A percentile compares a stretch with the other conserved stretches of the same genome.
Conservation (phyloP, 768 basidiomycete genomes). For the Pholiota molesta region DNA sequence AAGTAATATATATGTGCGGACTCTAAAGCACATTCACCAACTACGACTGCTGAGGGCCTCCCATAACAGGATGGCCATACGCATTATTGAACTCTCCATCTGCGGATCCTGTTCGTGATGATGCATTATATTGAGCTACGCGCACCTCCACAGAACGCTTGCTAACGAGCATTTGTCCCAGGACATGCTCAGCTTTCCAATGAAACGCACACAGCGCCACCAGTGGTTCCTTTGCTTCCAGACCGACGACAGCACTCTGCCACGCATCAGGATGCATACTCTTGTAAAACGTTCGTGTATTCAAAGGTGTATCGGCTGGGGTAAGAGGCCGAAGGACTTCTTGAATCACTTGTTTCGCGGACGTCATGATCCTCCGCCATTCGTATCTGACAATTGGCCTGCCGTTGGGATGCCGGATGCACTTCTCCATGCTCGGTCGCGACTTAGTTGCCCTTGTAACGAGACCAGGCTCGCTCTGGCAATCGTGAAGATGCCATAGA, state of each 20-base stretch:
- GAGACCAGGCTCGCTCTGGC: not conserved
- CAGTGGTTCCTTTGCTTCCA: not conserved
- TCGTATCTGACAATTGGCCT: not conserved
- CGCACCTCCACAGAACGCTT: conserved; percentile 3
- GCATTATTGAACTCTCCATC: not conserved
- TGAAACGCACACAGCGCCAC: not conserved
- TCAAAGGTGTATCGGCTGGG: not conserved
- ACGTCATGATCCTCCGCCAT: conserved; percentile 2
- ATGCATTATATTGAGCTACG: not conserved
- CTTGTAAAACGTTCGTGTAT: not conserved
- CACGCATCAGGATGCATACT: not conserved
- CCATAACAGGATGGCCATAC: no score
- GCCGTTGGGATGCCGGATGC: conserved; percentile 1
- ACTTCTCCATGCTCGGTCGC: conserved; percentile 2
- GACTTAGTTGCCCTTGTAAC: not conserved
- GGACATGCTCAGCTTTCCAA: conserved; percentile 7
- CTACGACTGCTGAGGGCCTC: no score
- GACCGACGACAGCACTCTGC: not conserved
- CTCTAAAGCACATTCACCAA: no score
- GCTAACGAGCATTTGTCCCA: conserved; percentile 3
- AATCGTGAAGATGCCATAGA: conserved; percentile 3
- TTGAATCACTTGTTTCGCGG: not conserved
- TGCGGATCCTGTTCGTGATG: not conserved
- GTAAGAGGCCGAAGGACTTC: not conserved
- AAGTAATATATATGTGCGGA: no score